These are phyloP conservation scores for Rhodotorula babjevae DNA, from an alignment of 768 basidiomycete species.

Conservation along the genomic window DNA sequence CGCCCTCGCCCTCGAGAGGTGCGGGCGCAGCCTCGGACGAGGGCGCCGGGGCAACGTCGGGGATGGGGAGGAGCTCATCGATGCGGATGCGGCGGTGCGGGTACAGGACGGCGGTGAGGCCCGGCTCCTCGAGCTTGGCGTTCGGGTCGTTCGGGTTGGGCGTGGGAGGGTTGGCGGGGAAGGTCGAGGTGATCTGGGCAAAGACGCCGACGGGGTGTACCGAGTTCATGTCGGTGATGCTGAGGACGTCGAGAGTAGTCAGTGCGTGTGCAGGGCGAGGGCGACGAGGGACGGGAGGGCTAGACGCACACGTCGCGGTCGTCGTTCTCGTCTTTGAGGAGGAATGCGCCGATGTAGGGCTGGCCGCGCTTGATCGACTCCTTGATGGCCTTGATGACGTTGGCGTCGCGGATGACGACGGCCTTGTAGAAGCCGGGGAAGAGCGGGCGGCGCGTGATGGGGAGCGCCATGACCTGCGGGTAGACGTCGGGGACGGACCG, in stretches of 20 bases:
- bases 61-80: slow-evolving; percentile 68
- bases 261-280: neutral
- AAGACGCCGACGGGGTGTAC: slow-evolving; percentile 94
- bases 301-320: slow-evolving; percentile 68
- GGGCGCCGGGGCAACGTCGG: neutral
- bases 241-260: neutral
- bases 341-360: slow-evolving; percentile 92
- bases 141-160: slow-evolving; percentile 31
- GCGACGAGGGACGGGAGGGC: neutral
- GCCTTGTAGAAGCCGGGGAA: slow-evolving; percentile 99
- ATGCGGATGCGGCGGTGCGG: slow-evolving; percentile 86
- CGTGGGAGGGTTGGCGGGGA: slow-evolving; percentile 54
- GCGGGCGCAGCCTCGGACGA: neutral
- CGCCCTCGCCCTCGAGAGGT: slow-evolving; percentile 10
- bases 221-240: slow-evolving; percentile 74
- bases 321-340: slow-evolving; percentile 86
- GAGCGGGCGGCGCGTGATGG: slow-evolving; percentile 87
- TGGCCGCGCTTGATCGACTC: slow-evolving; percentile 96
- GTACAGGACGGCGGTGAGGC: slow-evolving; percentile 89
- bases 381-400: slow-evolving; percentile 86
- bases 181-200: slow-evolving; percentile 91
- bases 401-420: slow-evolving; percentile 83
- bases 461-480: slow-evolving; percentile 88
- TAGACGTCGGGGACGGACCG: slow-evolving; percentile 51
- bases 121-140: slow-evolving; percentile 58